phyloP scores from a whole-genome alignment of 2,329 filamentous ascomycete genomes.

The Trichoderma sp. region DNA sequence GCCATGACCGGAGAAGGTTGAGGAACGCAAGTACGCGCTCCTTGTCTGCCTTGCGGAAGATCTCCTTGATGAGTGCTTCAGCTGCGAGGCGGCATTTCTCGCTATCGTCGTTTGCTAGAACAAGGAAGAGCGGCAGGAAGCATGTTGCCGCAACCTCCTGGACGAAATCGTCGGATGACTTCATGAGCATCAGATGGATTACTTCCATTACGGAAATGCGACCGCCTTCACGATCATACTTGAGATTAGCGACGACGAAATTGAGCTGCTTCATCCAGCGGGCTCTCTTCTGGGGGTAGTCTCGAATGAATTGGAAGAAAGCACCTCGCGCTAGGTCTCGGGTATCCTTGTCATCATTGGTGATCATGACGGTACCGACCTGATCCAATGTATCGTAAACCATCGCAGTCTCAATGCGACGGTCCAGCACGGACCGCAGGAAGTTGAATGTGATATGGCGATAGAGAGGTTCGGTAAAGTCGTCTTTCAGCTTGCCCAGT shows the following conservation, averaged over 20 bases:
- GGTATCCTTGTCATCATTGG: conserved; percentile 86
- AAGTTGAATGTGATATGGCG: conserved; percentile 96
- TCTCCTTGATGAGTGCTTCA: conserved; percentile 73
- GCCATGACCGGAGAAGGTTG: conserved; percentile 70
- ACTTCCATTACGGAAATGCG: conserved; percentile 92
- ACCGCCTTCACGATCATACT: conserved; percentile 86
- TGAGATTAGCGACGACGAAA: conserved; percentile 87
- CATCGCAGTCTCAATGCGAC: conserved; percentile 80
- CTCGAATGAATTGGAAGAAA: conserved; percentile 91
- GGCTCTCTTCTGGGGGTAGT: conserved; percentile 90
- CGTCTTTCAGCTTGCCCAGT: conserved; percentile 77
- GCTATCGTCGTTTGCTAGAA: conserved; percentile 86
- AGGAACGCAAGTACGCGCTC: conserved; percentile 73
- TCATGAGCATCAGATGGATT: conserved; percentile 80
- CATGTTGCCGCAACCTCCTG: conserved; percentile 80
- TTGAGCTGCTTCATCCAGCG: conserved; percentile 86
- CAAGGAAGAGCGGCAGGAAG: conserved; percentile 83
- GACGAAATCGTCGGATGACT: conserved; percentile 77
- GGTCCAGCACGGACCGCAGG: conserved; percentile 79
- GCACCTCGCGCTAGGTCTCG: conserved; percentile 84
- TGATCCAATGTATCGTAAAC: conserved; percentile 92
- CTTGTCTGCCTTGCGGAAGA: conserved; percentile 76
- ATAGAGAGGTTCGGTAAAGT: conserved; percentile 88
- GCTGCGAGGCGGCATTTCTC: conserved; percentile 83
- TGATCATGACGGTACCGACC: conserved; percentile 90